These are phyloP conservation scores for Cystobasidium slooffiae DNA, from an alignment of 1,284 basidiomycete genomes.

Conservation along the genomic window DNA sequence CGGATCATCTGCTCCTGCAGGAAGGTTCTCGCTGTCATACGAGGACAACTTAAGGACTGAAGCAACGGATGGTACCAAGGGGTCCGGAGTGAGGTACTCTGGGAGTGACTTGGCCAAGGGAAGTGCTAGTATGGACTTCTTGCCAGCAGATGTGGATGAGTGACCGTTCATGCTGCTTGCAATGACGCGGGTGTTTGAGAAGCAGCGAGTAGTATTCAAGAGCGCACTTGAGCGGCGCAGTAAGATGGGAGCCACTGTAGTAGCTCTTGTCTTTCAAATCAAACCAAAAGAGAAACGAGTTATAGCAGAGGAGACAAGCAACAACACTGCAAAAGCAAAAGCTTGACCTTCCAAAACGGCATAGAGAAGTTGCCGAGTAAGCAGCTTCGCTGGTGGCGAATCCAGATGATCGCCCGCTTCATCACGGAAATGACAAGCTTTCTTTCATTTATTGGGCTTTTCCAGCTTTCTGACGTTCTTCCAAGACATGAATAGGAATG, in stretches of 20 bases:
- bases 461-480: neutral
- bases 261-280: neutral
- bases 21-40: conserved; percentile 17
- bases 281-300: neutral
- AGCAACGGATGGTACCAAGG: conserved; percentile 30
- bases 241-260: conserved; percentile 17
- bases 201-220: neutral
- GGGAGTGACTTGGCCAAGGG: conserved; percentile 43
- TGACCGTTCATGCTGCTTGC: conserved; percentile 29
- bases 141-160: neutral
- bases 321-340: neutral
- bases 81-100: conserved; percentile 42
- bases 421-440: too few relatives aligned
- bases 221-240: conserved; percentile 25
- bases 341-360: neutral
- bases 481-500: neutral
- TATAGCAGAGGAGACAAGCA: too few relatives aligned
- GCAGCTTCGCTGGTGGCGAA: conserved; percentile 9
- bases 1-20: conserved; percentile 19
- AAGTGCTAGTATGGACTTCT: conserved; percentile 41
- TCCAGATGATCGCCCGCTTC: conserved; percentile 1
- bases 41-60: conserved; percentile 31
- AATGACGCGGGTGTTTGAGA: neutral
- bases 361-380: conserved; percentile 8
- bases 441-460: neutral